Conservation (phyloP, 768 basidiomycete species). For the Lentinula raphanica region DNA sequence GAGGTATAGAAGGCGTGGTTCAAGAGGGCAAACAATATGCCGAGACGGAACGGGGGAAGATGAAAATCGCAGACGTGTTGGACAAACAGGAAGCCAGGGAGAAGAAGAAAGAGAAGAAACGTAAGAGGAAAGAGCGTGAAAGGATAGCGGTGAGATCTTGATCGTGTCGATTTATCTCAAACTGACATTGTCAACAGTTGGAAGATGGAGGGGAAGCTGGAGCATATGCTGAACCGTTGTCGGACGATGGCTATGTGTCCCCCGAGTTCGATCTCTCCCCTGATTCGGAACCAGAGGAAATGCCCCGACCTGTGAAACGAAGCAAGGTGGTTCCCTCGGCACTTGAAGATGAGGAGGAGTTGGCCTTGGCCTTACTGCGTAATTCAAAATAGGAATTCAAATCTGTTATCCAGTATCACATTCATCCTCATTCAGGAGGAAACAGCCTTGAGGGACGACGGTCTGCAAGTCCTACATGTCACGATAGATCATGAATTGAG, state of each 20-base stretch:
- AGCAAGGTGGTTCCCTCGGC: constrained; percentile 17
- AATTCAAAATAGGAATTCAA: neutral
- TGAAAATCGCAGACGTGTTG: constrained; percentile 61
- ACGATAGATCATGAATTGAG: neutral
- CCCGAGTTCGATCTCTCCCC: constrained; percentile 60
- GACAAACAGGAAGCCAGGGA: constrained; percentile 84
- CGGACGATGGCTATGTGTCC: constrained; percentile 65
- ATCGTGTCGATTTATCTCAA: neutral
- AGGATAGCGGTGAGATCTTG: constrained; percentile 25
- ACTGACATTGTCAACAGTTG: constrained; percentile 11
- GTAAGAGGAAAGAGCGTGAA: constrained; percentile 82
- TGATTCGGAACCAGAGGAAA: constrained; percentile 28
- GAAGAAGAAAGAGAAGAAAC: constrained; percentile 88
- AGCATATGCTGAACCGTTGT: constrained; percentile 30
- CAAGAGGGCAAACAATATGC: constrained; percentile 68
- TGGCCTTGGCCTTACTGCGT: constrained; percentile 59
- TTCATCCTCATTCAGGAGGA: too few relatives aligned
- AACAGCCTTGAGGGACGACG: too few relatives aligned
- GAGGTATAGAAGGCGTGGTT: constrained; percentile 58
- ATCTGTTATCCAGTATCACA: too few relatives aligned
- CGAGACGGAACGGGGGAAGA: constrained; percentile 64
- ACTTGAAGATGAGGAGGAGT: constrained; percentile 55
- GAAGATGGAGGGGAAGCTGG: constrained; percentile 27
- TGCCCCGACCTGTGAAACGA: constrained; percentile 27
- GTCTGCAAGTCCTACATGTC: too few relatives aligned